phyloP scores from a whole-genome alignment of 495 filamentous ascomycete species.

The Penicillium herquei region DNA sequence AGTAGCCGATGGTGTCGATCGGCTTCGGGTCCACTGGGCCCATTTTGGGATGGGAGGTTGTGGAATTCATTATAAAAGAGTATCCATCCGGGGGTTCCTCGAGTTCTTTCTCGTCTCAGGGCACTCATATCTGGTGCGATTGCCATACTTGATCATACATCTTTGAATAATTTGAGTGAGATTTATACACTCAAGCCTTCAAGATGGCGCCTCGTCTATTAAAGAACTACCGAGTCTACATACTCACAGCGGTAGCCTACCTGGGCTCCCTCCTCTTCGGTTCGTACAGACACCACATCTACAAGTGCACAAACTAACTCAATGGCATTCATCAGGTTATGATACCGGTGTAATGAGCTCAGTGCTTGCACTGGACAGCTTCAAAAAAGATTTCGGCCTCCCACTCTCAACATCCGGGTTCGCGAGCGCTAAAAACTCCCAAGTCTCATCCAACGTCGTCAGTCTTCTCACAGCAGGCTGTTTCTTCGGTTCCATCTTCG shows the following conservation, averaged over 20 bases:
- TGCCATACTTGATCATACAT: no score
- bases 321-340: constrained; percentile 32
- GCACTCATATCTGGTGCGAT: neutral
- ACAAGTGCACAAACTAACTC: neutral
- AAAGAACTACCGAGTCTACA: constrained; percentile 54
- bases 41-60: neutral
- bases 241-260: constrained; percentile 54
- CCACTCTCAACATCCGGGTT: constrained; percentile 30
- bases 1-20: neutral
- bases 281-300: constrained; percentile 11
- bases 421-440: constrained; percentile 34
- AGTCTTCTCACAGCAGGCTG: constrained; percentile 64
- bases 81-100: neutral
- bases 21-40: neutral
- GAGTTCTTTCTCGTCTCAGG: neutral
- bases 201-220: constrained; percentile 31
- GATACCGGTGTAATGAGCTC: constrained; percentile 61
- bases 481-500: constrained; percentile 65
- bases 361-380: constrained; percentile 52
- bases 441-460: constrained; percentile 56
- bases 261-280: constrained; percentile 54
- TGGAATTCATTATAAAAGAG: neutral
- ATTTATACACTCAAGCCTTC: neutral
- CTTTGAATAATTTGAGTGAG: neutral
- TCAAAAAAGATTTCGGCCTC: constrained; percentile 56